These are phyloP conservation scores for Trichoderma cornu-damae DNA, from an alignment of 2,329 filamentous ascomycete genomes.

Conservation along the genomic window DNA sequence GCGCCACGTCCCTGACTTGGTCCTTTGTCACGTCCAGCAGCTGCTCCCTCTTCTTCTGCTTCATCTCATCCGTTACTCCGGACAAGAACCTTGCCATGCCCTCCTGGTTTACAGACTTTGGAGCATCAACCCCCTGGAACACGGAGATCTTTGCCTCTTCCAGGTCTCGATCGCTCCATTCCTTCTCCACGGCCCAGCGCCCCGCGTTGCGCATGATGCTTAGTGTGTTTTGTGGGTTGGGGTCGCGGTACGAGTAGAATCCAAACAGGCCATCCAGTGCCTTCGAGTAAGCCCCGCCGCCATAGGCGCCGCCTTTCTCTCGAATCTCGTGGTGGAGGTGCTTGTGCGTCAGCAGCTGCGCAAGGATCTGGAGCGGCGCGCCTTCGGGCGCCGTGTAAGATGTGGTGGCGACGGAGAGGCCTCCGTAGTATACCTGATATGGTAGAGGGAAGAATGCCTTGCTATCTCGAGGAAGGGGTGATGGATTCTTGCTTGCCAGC, in stretches of 20 bases:
- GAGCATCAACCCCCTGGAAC: constrained; percentile 88
- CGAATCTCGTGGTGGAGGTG: constrained; percentile 95
- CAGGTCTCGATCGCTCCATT: constrained; percentile 78
- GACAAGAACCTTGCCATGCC: constrained; percentile 81
- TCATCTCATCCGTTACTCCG: constrained; percentile 83
- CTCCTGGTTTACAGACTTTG: constrained; percentile 78
- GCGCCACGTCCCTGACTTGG: constrained; percentile 74
- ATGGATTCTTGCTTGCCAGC: constrained; percentile 35
- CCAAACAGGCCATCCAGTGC: constrained; percentile 81
- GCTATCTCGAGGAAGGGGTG: constrained; percentile 44
- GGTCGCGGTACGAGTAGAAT: constrained; percentile 95
- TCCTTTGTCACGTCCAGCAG: constrained; percentile 79
- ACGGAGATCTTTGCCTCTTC: constrained; percentile 95
- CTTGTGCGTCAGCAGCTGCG: constrained; percentile 91
- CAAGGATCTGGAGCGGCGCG: constrained; percentile 79
- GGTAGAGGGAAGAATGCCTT: constrained; percentile 91
- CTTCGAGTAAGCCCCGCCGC: constrained; percentile 79
- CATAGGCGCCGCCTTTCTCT: constrained; percentile 95
- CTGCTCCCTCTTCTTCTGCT: constrained; percentile 74
- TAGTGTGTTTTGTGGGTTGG: constrained; percentile 85
- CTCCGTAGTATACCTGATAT: constrained; percentile 95
- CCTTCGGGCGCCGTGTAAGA: constrained; percentile 73
- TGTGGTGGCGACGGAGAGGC: constrained; percentile 72
- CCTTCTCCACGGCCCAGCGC: constrained; percentile 71
- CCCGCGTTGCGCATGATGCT: constrained; percentile 80